Evolutionary conservation across 768 basidiomycete genomes (phyloP), one percentile per base, ranked within the genome.

Genomic region (Paxillus involutus): DNA sequence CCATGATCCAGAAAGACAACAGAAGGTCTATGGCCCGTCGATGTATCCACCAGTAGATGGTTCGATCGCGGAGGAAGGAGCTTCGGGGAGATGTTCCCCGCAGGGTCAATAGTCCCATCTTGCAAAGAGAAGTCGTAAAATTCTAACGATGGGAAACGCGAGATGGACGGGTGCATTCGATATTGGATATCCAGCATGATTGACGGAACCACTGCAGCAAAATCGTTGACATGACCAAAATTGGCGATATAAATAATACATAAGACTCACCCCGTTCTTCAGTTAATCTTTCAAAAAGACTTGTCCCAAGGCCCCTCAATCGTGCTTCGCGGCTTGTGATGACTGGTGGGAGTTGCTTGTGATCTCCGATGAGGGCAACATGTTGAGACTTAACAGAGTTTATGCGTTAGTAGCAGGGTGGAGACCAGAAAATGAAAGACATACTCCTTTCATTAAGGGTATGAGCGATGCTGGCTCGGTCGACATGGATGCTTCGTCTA

Each of bases 401-500:
- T 45, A 58, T 58, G 55, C 36, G 53, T 56, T 57, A 61, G 49
- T 48, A 32, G 55, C 49, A 24, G 33, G 32, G 36, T 16, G 30
- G 29, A 58, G 47, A 44, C 44, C 49, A 58, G 29, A 55, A 24
- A n/a, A 21, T 55, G 53, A 54, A 52, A 52, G 40, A 83, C 89
- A 52, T 75, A 93, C 91, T 10, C 94, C 94, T 81, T 91, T 94
- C 89, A 93, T 96, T 41, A 98, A 74, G 0, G 94, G 92, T 60
- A 98, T 88, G 51, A 96, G 74, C 17, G 92, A 89, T 21, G 92
- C 87, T 11, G 94, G 93, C 71, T 98, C 94, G 3, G 94, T 96
- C 32, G 91, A 93, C 93, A 97, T 96, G 8, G 91, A 92, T 1
- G 95, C 95, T 70, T 98, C 94, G 64, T 98, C 95, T 13, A 97